These are phyloP conservation scores for Rhodotorula sp. DNA, from an alignment of 1,284 basidiomycete genomes.

Conservation along the genomic window DNA sequence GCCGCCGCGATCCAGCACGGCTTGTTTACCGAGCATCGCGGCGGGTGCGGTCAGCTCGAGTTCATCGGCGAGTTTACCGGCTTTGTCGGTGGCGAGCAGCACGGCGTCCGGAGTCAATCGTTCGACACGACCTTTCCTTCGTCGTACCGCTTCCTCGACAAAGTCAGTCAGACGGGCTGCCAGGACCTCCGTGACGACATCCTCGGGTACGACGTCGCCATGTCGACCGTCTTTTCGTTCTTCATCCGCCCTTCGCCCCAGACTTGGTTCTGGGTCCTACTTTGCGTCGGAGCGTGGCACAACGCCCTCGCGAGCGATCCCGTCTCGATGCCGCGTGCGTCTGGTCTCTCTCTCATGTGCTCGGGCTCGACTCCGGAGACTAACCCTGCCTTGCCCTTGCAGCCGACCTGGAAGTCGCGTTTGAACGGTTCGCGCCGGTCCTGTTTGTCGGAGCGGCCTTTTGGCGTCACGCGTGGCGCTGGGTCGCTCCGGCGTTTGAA, in stretches of 20 bases:
- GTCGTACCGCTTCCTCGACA: conserved; percentile 56
- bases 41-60: conserved; percentile 72
- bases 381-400: conserved; percentile 25
- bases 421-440: conserved; percentile 71
- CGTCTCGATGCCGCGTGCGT: conserved; percentile 60
- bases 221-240: conserved; percentile 66
- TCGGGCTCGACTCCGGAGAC: too few relatives aligned
- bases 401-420: conserved; percentile 60
- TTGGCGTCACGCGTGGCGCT: conserved; percentile 73
- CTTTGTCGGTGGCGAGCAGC: conserved; percentile 60
- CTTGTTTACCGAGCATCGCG: conserved; percentile 55
- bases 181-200: conserved; percentile 66
- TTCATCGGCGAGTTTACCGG: conserved; percentile 69
- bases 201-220: conserved; percentile 65
- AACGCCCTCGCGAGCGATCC: conserved; percentile 76
- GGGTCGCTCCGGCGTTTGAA: conserved; percentile 68
- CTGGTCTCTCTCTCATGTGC: too few relatives aligned
- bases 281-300: conserved; percentile 86
- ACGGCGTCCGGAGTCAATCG: conserved; percentile 67
- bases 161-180: conserved; percentile 57
- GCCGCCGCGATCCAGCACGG: conserved; percentile 69
- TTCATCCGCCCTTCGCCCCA: conserved; percentile 57
- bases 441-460: conserved; percentile 76
- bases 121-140: conserved; percentile 73
- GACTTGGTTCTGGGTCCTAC: conserved; percentile 52